Conservation (phyloP, 768 basidiomycete species). For the Inosperma sp. region DNA sequence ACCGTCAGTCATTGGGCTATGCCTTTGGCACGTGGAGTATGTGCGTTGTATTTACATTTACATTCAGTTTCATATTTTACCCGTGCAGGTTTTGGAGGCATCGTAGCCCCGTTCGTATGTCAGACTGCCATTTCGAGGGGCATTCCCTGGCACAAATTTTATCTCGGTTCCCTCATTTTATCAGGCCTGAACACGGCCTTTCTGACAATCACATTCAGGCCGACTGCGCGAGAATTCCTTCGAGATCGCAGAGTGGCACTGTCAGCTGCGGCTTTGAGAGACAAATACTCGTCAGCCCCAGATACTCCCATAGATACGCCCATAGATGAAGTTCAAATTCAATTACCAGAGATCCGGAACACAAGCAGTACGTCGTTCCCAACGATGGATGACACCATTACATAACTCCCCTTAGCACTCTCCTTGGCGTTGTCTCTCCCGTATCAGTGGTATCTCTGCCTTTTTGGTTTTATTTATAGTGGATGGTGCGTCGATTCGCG, state of each 20-base stretch:
- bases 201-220: slow-evolving; percentile 41
- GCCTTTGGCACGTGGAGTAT: slow-evolving; percentile 50
- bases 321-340: background rate
- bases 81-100: slow-evolving; percentile 45
- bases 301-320: too few species aligned
- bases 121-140: slow-evolving; percentile 46
- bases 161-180: slow-evolving; percentile 50
- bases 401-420: slow-evolving; percentile 29
- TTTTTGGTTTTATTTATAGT: slow-evolving; percentile 43
- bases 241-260: slow-evolving; percentile 33
- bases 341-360: background rate
- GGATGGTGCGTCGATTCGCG: slow-evolving; percentile 39
- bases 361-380: background rate
- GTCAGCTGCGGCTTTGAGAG: slow-evolving; percentile 12
- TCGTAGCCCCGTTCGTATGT: slow-evolving; percentile 52
- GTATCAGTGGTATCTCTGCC: slow-evolving; percentile 45
- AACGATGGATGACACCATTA: too few species aligned
- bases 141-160: slow-evolving; percentile 52
- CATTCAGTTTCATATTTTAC: background rate
- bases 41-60: slow-evolving; percentile 6
- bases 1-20: slow-evolving; percentile 40
- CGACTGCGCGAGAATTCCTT: slow-evolving; percentile 40
- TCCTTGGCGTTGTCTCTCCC: slow-evolving; percentile 35
- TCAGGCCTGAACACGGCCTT: slow-evolving; percentile 40
- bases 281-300: background rate